Conservation (phyloP, 192 early-diverging fungal species). For the Coemansia sp. region DNA sequence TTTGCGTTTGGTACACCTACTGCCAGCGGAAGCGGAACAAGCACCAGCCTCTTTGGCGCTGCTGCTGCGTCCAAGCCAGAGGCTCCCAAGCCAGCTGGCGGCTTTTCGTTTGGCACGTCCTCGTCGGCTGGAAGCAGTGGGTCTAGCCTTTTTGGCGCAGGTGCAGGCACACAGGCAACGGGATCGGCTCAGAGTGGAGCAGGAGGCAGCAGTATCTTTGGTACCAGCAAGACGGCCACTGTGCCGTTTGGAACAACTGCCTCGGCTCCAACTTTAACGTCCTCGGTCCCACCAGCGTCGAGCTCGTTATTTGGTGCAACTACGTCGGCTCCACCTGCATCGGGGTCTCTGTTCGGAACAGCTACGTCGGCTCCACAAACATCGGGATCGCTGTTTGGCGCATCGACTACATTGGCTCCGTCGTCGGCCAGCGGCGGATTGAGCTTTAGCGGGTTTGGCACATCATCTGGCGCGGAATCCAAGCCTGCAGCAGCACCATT, state of each 20-base stretch:
- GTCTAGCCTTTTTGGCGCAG: constrained; percentile 1
- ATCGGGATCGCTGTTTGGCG: constrained; percentile 3
- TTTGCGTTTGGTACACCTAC: constrained; percentile 12
- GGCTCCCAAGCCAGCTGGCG: constrained; percentile 10
- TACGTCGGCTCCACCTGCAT: constrained; percentile 7
- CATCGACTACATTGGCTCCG: constrained; percentile 17
- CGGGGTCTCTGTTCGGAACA: too few relatives aligned
- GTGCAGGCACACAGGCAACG: not conserved
- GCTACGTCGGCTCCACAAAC: constrained; percentile 6
- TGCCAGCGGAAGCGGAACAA: constrained; percentile 2
- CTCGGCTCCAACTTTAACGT: too few relatives aligned
- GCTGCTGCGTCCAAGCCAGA: constrained; percentile 23
- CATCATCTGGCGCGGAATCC: constrained; percentile 7
- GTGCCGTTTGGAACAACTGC: not conserved
- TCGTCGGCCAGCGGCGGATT: constrained; percentile 16
- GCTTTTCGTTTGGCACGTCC: constrained; percentile 14
- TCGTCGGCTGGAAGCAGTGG: not conserved
- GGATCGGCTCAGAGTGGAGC: not conserved
- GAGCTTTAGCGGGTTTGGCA: constrained; percentile 15
- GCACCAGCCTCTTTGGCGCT: constrained; percentile 14
- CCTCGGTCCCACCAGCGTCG: constrained; percentile 13
- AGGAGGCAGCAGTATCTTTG: constrained; percentile 8
- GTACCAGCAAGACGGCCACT: constrained; percentile 11
- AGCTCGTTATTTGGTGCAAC: too few relatives aligned
- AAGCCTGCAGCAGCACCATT: constrained; percentile 9